Conservation (phyloP, 352 stramenopile genomes). For the Phytophthora pini region DNA sequence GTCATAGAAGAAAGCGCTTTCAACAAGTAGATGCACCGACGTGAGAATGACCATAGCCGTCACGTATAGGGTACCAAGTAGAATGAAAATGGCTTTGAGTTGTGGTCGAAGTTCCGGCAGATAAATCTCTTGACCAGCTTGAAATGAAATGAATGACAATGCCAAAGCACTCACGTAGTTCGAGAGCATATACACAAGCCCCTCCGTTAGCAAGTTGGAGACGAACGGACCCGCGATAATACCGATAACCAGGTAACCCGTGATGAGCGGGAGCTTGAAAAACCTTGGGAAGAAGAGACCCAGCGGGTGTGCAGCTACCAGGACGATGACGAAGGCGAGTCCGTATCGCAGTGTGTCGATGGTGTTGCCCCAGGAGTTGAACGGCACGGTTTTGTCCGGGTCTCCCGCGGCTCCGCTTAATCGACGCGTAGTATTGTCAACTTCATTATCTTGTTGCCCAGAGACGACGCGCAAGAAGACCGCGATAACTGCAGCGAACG, state of each 20-base stretch:
- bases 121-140: slow-evolving; percentile 75
- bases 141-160: slow-evolving; percentile 78
- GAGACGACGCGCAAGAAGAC: slow-evolving; percentile 4
- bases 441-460: slow-evolving; percentile 5
- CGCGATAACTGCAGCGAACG: background rate
- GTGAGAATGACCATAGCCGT: slow-evolving; percentile 65
- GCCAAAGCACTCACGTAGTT: slow-evolving; percentile 63
- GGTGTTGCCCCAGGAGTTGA: slow-evolving; percentile 44
- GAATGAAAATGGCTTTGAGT: slow-evolving; percentile 60
- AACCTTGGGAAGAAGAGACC: slow-evolving; percentile 64
- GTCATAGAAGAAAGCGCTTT: slow-evolving; percentile 62
- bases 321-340: slow-evolving; percentile 64
- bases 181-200: slow-evolving; percentile 50
- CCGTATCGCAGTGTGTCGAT: slow-evolving; percentile 51
- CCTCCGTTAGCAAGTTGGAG: slow-evolving; percentile 49
- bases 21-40: slow-evolving; percentile 34
- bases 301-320: slow-evolving; percentile 61
- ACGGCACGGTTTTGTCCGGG: slow-evolving; percentile 43
- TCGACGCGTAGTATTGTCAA: slow-evolving; percentile 11
- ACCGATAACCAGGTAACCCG: slow-evolving; percentile 67
- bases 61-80: slow-evolving; percentile 51
- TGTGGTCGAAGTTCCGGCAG: slow-evolving; percentile 61
- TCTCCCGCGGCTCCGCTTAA: slow-evolving; percentile 27
- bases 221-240: slow-evolving; percentile 66
- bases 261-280: slow-evolving; percentile 69